These are phyloP conservation scores for Pythium coloratum DNA, from an alignment of 352 stramenopile species.

Conservation along the genomic window DNA sequence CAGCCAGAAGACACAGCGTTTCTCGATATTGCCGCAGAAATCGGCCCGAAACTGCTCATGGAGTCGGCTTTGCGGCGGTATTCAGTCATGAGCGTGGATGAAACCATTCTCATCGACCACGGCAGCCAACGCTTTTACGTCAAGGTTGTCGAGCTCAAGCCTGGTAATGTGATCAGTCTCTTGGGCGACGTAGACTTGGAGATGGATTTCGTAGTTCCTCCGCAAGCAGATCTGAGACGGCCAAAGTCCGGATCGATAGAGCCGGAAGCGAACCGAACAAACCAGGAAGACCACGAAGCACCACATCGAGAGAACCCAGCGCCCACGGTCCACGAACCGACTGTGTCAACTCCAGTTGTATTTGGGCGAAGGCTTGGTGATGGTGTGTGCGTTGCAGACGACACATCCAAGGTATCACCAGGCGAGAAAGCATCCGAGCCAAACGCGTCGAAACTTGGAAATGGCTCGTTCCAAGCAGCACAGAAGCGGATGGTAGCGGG, in stretches of 20 bases:
- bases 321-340: not conserved
- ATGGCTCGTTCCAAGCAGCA: conserved; percentile 17
- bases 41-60: conserved; percentile 65
- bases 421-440: not conserved
- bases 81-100: conserved; percentile 49
- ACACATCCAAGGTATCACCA: not conserved
- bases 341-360: not conserved
- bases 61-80: conserved; percentile 58
- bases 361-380: conserved; percentile 18
- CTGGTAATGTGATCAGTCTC: conserved; percentile 43
- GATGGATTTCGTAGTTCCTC: conserved; percentile 50
- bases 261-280: not conserved
- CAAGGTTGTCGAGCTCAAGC: conserved; percentile 54
- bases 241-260: conserved; percentile 17
- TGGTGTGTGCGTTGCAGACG: conserved; percentile 17
- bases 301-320: not conserved
- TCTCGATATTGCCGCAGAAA: conserved; percentile 49
- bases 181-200: conserved; percentile 69
- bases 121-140: conserved; percentile 44
- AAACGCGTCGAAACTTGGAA: conserved; percentile 6
- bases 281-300: not conserved
- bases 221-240: conserved; percentile 26
- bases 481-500: conserved; percentile 1
- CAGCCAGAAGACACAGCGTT: conserved; percentile 50
- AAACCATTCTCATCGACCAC: conserved; percentile 60